Base-by-base conservation (phyloP, 2,329 filamentous ascomycete genomes). In the Pestalotiopsis sp. region DNA sequence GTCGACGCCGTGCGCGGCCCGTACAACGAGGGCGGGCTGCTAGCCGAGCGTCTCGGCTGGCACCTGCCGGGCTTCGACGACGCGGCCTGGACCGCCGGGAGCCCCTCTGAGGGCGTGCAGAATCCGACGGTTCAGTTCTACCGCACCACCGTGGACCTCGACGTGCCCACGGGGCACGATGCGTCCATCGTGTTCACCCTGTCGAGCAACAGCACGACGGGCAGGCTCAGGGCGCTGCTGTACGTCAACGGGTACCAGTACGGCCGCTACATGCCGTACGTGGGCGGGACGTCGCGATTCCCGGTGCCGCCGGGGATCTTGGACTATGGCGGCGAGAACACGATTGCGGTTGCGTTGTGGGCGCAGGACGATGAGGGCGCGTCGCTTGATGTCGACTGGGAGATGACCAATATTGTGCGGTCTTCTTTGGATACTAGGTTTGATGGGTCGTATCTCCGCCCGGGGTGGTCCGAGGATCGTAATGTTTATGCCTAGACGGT, bases 191-290 rank as follows among this genome's bases (percentile, higher is more conserved):
- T 90, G 0, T 74, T 92, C 1, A 20, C 45, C 45, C 13, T 52
- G 17, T 6, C 45, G 17, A 9, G n/a, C 14, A 52, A 52, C 6
- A 20, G 17, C 45, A 17, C 45, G 11, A 52, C 45, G 45, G n/a
- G 9, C 17, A 52, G 14, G 17, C 17, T n/a, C 7, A 20, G 92
- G 20, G 88, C 84, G 1, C 86, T 91, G 73, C 79, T 94, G 6
- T 94, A 87, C 74, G 89, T 94, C 59, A 94, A 94, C 73, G 92
- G 92, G 1, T 94, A 90, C 78, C 92, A 94, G 77, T 94, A 90
- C 69, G 84, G 84, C 6, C 80, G 82, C 68, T 84, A 82, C 67
- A 78, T 89, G 12, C 89, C 89, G 74, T 91, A 94, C 71, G 84
- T 94, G n/a, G 92, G 93, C 0, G 92, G 93, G 1, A 92, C 95